phyloP scores from a whole-genome alignment of 2,329 filamentous ascomycete species.

The Fusarium chaquense region DNA sequence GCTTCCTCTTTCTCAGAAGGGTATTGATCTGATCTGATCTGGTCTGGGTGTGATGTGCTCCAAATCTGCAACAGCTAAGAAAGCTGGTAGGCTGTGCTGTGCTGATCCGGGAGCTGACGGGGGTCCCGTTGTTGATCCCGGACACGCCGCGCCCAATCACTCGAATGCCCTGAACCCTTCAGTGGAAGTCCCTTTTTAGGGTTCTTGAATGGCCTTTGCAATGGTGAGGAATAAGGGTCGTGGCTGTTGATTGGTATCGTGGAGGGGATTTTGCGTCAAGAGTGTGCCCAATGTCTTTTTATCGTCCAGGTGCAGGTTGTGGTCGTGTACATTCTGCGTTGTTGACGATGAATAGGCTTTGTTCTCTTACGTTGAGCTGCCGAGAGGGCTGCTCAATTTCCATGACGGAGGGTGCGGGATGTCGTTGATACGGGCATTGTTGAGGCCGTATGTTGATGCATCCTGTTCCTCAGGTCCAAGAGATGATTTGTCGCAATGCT shows the following conservation, averaged over 20 bases:
- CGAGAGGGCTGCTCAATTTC: neutral
- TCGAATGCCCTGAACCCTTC: slow-evolving; percentile 18
- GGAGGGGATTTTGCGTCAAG: slow-evolving; percentile 16
- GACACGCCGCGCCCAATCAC: slow-evolving; percentile 41
- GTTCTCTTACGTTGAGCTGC: slow-evolving; percentile 12
- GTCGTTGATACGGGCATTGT: slow-evolving; percentile 26
- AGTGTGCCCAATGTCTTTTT: slow-evolving; percentile 8
- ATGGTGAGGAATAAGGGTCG: neutral
- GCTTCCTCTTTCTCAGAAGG: neutral
- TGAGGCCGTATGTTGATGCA: slow-evolving; percentile 14
- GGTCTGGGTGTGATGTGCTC: slow-evolving; percentile 2
- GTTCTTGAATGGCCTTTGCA: slow-evolving; percentile 3
- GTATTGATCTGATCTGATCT: slow-evolving; percentile 14
- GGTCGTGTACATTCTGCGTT: slow-evolving; percentile 19
- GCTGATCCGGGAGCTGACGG: slow-evolving; percentile 46
- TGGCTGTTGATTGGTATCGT: slow-evolving; percentile 8
- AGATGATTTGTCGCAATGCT: slow-evolving; percentile 20
- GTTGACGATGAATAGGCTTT: slow-evolving; percentile 5
- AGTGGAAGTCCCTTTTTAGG: neutral
- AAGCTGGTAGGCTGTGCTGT: slow-evolving; percentile 28
- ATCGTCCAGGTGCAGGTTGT: slow-evolving; percentile 17
- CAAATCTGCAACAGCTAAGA: slow-evolving; percentile 17
- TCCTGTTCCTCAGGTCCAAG: slow-evolving; percentile 31
- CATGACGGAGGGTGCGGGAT: slow-evolving; percentile 19
- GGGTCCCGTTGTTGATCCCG: slow-evolving; percentile 37